A percentile compares a stretch with the other conserved stretches of the same genome.
These are phyloP conservation scores for Flaveria bidentis DNA, from an alignment of 129 eudicot genomes.

Conservation along the genomic window DNA sequence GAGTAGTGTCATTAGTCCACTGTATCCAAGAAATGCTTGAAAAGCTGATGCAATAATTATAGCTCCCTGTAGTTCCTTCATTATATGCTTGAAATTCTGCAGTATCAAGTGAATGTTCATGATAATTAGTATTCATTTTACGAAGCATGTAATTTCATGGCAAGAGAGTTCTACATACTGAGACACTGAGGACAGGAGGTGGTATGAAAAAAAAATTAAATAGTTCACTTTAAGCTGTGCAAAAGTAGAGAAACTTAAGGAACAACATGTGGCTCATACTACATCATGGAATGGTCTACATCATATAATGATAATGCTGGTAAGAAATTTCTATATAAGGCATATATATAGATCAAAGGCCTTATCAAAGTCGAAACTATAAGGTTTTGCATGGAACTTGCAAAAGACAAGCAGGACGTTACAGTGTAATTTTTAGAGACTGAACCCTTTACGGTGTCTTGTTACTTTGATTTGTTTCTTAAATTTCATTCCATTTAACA, in stretches of 20 bases:
- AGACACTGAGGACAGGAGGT: slow-evolving; percentile 3
- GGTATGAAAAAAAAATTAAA: neutral
- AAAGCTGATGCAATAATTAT: slow-evolving; percentile 85
- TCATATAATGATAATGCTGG: neutral
- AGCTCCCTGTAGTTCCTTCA: slow-evolving; percentile 97
- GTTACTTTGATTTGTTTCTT: neutral
- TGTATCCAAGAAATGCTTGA: slow-evolving; percentile 89
- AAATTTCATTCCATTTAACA: slow-evolving; percentile 1
- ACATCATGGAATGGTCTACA: slow-evolving; percentile 5
- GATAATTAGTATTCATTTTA: neutral
- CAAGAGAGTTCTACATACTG: slow-evolving; percentile 15
- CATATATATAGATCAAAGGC: neutral
- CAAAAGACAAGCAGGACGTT: neutral
- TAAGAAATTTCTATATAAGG: slow-evolving; percentile 7
- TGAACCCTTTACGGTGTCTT: neutral
- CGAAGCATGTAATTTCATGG: slow-evolving; percentile 6
- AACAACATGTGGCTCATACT: neutral
- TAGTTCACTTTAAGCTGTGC: neutral
- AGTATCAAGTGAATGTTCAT: neutral
- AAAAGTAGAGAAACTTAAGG: too few relatives aligned
- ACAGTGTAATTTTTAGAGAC: neutral
- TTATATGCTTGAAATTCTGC: slow-evolving; percentile 95
- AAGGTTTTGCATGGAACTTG: neutral
- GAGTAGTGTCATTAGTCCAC: slow-evolving; percentile 83
- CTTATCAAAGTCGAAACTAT: neutral